Base-by-base conservation (phyloP, 805 yeast species). In the Myxozyma kluyveri region DNA sequence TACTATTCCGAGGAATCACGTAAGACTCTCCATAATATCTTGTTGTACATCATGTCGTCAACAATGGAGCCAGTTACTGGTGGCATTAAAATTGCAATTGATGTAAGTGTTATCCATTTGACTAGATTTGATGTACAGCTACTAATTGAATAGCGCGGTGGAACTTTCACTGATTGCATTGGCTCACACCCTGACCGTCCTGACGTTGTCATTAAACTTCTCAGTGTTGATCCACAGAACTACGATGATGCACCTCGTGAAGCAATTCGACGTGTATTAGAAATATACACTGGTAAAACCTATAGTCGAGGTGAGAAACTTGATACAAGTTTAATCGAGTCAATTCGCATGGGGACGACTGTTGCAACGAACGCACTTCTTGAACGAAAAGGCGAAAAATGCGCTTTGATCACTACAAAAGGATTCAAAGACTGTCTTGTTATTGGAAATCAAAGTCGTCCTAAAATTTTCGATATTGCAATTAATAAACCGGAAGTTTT, bases 301-400 rank as follows among this genome's bases (percentile, higher is more conserved):
- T 85, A 86, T 45, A 83, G 89, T 2, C 74, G 86, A 45, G 79
- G 79, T 6, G 67, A 67, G 33, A 81, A 79, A 2, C 68, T 89
- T 53, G 88, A 84, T 52, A 75, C 87, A 1, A 75, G 81, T 2
- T 49, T 70, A 23, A 45, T 56, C 4, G 69, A 70, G 81, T 48
- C 78, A 83, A 80, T 89, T 43, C 74, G 96, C 50, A 83, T 90
- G 86, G 97, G 97, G 2, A 89, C 97, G 3, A 90, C 97, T 0
- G 93, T 89, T 9, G 98, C 99, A 1, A 91, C 98, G 5, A 91
- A 91, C 70, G 96, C 98, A 1, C 75, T 93, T 31, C 74, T 91
- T 54, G 98, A 91, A 65, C 77, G 98, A 57, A 89, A 89, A 65
- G 99, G 98, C 46, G 95, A 89, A 51, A 72, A 81, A 29, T 90